phyloP scores from a whole-genome alignment of 2,329 filamentous ascomycete genomes.

The Ascocoryne sarcoides region DNA sequence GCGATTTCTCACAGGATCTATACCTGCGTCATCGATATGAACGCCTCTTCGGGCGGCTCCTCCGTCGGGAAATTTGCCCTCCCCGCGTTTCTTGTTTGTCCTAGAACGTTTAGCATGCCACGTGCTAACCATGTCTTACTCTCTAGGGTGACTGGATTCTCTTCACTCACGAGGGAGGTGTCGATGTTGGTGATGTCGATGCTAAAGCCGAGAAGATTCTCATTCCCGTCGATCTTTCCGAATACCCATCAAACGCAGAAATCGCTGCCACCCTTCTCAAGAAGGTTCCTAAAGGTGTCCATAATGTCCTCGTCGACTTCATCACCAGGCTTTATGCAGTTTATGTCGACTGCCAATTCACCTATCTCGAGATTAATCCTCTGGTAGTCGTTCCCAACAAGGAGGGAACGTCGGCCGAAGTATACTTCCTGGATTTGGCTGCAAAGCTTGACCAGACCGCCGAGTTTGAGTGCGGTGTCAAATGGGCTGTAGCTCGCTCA shows the following conservation, averaged over 20 bases:
- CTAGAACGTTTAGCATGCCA: too few relatives aligned
- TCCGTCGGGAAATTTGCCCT: too few relatives aligned
- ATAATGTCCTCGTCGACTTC: constrained; percentile 99
- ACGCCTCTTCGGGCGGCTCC: not conserved
- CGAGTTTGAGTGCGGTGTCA: constrained; percentile 97
- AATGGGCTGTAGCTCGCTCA: constrained; percentile 95
- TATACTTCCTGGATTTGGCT: constrained; percentile 96
- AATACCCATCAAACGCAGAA: constrained; percentile 94
- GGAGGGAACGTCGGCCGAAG: constrained; percentile 82
- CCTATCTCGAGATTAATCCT: constrained; percentile 99
- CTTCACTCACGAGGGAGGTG: constrained; percentile 99
- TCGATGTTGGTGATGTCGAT: constrained; percentile 98
- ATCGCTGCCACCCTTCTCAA: constrained; percentile 78
- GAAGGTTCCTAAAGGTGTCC: constrained; percentile 89
- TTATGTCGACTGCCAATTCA: constrained; percentile 99
- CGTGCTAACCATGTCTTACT: constrained; percentile 18
- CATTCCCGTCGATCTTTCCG: constrained; percentile 86
- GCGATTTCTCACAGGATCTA: too few relatives aligned
- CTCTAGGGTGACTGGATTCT: constrained; percentile 95
- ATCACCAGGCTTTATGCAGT: constrained; percentile 97
- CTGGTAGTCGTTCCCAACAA: constrained; percentile 95
- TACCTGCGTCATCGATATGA: too few relatives aligned
- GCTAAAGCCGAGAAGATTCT: constrained; percentile 98
- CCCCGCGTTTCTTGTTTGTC: too few relatives aligned
- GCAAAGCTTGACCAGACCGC: constrained; percentile 99